Evolutionary conservation across 257 asterid genomes (phyloP).

Genomic region (Solanum phureja): DNA sequence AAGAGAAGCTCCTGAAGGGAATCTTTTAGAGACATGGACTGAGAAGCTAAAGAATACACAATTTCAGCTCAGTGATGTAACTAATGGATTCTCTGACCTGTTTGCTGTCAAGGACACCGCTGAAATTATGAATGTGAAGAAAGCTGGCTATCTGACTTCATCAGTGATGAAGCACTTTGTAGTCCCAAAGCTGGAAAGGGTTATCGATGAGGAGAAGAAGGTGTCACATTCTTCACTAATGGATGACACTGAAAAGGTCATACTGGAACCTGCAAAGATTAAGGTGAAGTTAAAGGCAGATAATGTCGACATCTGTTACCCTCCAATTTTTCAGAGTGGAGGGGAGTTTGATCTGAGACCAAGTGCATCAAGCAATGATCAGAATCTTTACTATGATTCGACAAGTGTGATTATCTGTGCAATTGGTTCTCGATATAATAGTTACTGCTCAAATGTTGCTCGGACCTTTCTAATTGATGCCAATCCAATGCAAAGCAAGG

Average conservation of each 20-base stretch:
- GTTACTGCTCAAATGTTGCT: conserved; percentile 23
- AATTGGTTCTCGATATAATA: conserved; percentile 18
- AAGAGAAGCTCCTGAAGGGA: conserved; percentile 23
- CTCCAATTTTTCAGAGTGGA: conserved; percentile 27
- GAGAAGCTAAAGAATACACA: conserved; percentile 8
- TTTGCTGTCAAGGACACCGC: conserved; percentile 18
- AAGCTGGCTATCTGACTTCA: conserved; percentile 21
- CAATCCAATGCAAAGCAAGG: conserved; percentile 14
- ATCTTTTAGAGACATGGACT: conserved; percentile 16
- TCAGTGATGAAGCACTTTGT: conserved; percentile 22
- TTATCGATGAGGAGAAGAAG: conserved; percentile 24
- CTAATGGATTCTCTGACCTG: conserved; percentile 17
- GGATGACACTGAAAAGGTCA: conserved; percentile 26
- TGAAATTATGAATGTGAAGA: conserved; percentile 21
- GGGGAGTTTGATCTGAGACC: conserved; percentile 23
- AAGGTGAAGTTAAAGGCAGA: conserved; percentile 26
- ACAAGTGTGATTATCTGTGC: conserved; percentile 25
- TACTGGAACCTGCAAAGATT: conserved; percentile 21
- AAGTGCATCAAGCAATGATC: conserved; percentile 22
- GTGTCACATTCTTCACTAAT: conserved; percentile 18
- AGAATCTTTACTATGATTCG: conserved; percentile 17
- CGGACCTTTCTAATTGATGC: conserved; percentile 20
- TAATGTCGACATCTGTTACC: conserved; percentile 22
- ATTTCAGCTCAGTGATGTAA: conserved; percentile 14
- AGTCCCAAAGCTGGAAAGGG: conserved; percentile 21